These are phyloP conservation scores for Kwoniella newhampshirensis DNA, from an alignment of 768 basidiomycete genomes.

Conservation along the genomic window DNA sequence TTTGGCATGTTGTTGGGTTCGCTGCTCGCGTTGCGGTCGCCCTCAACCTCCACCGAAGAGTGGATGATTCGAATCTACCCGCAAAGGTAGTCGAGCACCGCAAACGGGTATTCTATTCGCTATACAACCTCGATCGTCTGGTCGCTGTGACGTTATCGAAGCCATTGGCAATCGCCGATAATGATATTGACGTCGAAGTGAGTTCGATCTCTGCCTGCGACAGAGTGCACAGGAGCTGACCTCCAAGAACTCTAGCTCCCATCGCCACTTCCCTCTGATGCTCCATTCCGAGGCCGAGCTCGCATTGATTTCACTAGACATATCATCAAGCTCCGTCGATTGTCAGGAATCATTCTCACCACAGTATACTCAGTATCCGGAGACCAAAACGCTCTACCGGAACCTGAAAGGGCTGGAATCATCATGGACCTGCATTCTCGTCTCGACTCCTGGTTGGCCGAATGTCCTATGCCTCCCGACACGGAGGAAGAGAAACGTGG, in stretches of 20 bases:
- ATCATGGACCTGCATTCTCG: constrained; percentile 17
- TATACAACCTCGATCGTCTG: constrained; percentile 38
- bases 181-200: constrained; percentile 36
- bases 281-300: constrained; percentile 19
- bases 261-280: constrained; percentile 15
- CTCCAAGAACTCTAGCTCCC: constrained; percentile 12
- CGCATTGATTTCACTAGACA: constrained; percentile 23
- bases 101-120: constrained; percentile 28
- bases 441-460: constrained; percentile 28
- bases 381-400: constrained; percentile 17
- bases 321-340: constrained; percentile 28
- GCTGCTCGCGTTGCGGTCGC: constrained; percentile 29
- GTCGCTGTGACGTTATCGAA: constrained; percentile 28
- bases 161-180: constrained; percentile 33
- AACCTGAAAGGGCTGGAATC: constrained; percentile 15
- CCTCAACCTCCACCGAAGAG: constrained; percentile 28
- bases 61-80: constrained; percentile 15
- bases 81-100: constrained; percentile 18
- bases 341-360: constrained; percentile 24
- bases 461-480: constrained; percentile 18
- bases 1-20: constrained; percentile 38
- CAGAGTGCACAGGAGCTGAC: constrained; percentile 1
- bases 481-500: constrained; percentile 10
- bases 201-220: not conserved
- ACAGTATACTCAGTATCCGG: constrained; percentile 26